phyloP scores from a whole-genome alignment of 78 protist species.

The Cyanophora paradoxa region DNA sequence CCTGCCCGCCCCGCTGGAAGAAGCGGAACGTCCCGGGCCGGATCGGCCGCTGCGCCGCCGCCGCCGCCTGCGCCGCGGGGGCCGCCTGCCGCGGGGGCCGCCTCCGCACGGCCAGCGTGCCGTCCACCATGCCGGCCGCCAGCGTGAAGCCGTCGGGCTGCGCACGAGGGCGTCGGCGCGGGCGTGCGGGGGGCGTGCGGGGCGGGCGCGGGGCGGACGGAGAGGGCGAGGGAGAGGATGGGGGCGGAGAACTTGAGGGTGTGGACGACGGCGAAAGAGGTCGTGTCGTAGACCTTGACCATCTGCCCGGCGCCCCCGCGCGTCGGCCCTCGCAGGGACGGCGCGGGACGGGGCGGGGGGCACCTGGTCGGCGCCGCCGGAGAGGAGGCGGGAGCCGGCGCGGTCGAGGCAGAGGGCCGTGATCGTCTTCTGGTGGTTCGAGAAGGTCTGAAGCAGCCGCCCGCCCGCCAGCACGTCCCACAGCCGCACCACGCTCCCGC shows the following conservation, averaged over 20 bases:
- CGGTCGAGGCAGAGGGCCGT: constrained; percentile 12
- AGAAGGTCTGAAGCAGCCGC: neutral
- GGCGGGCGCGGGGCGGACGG: constrained; percentile 26
- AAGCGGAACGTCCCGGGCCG: constrained; percentile 12
- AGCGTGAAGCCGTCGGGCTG: neutral
- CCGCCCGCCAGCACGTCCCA: constrained; percentile 47
- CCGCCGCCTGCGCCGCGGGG: neutral
- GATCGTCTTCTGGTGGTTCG: constrained; percentile 48
- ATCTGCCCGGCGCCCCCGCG: no score
- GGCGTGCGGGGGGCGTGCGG: constrained; percentile 16
- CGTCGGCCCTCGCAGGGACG: neutral
- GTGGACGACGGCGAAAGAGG: constrained; percentile 9
- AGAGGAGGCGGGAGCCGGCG: neutral
- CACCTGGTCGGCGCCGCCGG: constrained; percentile 25
- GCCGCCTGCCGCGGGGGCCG: neutral
- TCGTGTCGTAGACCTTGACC: constrained; percentile 37
- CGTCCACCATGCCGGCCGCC: neutral
- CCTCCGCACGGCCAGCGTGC: neutral
- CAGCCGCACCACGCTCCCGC: neutral
- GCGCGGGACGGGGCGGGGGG: neutral
- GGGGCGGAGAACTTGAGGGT: constrained; percentile 26
- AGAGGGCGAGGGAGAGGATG: constrained; percentile 14
- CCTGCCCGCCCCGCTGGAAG: neutral
- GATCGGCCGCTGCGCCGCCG: neutral
- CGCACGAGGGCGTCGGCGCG: neutral